phyloP scores from a whole-genome alignment of 2,329 filamentous ascomycete species.

The Plectosphaerella cucumerina region DNA sequence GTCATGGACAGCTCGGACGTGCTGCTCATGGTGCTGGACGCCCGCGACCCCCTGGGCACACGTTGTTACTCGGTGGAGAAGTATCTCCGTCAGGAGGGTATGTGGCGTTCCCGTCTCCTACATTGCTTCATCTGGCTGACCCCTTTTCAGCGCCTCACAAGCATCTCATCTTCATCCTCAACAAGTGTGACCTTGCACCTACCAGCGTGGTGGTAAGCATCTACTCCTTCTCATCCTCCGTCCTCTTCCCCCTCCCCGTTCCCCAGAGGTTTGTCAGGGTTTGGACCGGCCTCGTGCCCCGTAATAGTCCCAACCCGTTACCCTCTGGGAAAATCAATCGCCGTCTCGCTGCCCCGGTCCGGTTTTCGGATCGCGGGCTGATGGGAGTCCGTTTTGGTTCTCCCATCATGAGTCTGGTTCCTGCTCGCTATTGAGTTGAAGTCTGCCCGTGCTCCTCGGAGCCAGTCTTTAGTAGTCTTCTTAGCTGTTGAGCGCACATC shows the following conservation, averaged over 20 bases:
- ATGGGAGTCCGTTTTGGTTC: conserved; percentile 82
- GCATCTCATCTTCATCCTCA: conserved; percentile 84
- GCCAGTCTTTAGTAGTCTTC: conserved; percentile 67
- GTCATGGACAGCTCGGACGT: conserved; percentile 96
- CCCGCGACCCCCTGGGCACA: conserved; percentile 84
- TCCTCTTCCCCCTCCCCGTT: conserved; percentile 17
- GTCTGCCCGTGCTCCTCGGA: conserved; percentile 57
- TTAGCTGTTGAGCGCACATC: conserved; percentile 97
- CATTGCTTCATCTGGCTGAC: neutral
- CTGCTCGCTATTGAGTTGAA: conserved; percentile 99
- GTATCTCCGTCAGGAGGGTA: conserved; percentile 28
- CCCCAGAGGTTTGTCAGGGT: conserved; percentile 79
- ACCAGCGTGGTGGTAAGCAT: conserved; percentile 86
- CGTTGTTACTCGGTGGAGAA: conserved; percentile 74
- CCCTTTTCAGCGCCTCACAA: conserved; percentile 71
- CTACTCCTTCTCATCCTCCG: conserved; percentile 5
- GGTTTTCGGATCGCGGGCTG: conserved; percentile 57
- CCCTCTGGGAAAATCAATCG: conserved; percentile 92
- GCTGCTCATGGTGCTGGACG: conserved; percentile 90
- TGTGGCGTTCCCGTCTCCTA: neutral
- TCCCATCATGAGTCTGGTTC: conserved; percentile 66
- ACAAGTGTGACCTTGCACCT: conserved; percentile 91
- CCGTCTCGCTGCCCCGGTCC: conserved; percentile 64
- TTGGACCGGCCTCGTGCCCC: conserved; percentile 13
- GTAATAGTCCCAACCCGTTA: conserved; percentile 92